Base-by-base conservation (phyloP, 495 filamentous ascomycete genomes). In the Massariosphaeria phaeospora region DNA sequence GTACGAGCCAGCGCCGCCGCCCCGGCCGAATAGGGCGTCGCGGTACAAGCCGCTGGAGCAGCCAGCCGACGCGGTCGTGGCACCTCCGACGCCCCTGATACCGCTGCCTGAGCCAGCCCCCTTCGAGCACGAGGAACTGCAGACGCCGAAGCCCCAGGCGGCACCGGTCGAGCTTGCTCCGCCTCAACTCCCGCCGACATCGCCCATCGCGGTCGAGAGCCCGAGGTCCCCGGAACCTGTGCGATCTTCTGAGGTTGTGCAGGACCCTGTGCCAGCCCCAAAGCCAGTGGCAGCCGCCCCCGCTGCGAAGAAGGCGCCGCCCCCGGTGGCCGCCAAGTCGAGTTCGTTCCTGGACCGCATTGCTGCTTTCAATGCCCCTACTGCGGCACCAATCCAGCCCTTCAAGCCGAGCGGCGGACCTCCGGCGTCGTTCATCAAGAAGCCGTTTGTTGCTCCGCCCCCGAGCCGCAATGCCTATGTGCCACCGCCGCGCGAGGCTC, bases 361-460 rank as follows among this genome's bases (percentile, higher is more conserved):
- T 62, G 94, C 94, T 7, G 89, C 91, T 17, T 98, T 98, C 72
- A 98, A 98, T 67, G 94, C 89, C 66, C 75, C 86, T 18, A 81
- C 91, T 20, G 86, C 88, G 4, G 79, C 91, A 6, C 93, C 93
- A 10, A 71, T 93, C 50, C 80, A 89, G 3, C 93, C 94, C 2
- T 89, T 89, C 69, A 95, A 96, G 62, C 88, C 89, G 11, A 75
- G 79, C 55, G 79, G 79, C 2, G 59, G 53, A 5, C 54, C 54
- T 6, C 60, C 80, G 23, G 75, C 79, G 38, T 76, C 79, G 42
- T 97, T 97, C 61, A 82, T 97, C 68, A 96, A 94, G 76, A 97
- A 97, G 70, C 89, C 93, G n/a, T 98, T 96, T 63, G 93, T 98
- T 52, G 85, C 93, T 1, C 89, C 94, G 26, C 93, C 93, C 46